Evolutionary conservation across 2,329 filamentous ascomycete genomes (phyloP).

Genomic region (Alternaria sp.): DNA sequence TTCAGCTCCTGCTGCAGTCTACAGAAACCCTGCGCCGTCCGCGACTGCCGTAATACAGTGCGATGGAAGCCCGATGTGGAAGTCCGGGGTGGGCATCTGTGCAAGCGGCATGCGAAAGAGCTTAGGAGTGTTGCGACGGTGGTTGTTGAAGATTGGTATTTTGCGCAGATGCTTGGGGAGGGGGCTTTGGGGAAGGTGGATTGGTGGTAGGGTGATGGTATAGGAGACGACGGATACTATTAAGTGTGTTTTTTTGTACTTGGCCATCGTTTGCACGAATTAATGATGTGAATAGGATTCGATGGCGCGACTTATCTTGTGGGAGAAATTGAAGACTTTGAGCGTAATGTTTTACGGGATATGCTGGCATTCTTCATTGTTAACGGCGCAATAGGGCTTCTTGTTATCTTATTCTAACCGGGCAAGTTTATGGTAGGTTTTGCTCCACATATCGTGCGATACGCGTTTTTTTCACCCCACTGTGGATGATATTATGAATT

Average conservation of each 20-base stretch:
- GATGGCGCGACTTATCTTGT: constrained; percentile 13
- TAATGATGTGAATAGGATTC: constrained; percentile 5
- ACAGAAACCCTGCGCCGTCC: constrained; percentile 4
- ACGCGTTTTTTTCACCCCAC: no score
- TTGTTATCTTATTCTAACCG: constrained; percentile 49
- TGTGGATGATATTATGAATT: neutral
- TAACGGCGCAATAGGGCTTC: constrained; percentile 49
- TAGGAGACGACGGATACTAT: no score
- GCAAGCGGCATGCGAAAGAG: constrained; percentile 3
- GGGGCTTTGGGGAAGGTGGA: neutral
- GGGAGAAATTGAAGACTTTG: constrained; percentile 11
- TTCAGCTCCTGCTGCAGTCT: constrained; percentile 2
- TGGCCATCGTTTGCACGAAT: neutral
- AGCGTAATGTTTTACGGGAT: constrained; percentile 8
- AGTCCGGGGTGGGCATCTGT: neutral
- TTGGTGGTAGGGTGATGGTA: neutral
- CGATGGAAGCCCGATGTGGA: neutral
- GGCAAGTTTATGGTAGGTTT: no score
- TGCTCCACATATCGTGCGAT: no score
- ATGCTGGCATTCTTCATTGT: constrained; percentile 29
- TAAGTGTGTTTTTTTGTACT: no score
- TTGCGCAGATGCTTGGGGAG: neutral
- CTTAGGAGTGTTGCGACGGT: neutral
- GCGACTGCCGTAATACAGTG: neutral
- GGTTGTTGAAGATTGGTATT: constrained; percentile 6